Evolutionary conservation across 805 yeast genomes (phyloP).

Genomic region (Kazachstania bromeliacearum): DNA sequence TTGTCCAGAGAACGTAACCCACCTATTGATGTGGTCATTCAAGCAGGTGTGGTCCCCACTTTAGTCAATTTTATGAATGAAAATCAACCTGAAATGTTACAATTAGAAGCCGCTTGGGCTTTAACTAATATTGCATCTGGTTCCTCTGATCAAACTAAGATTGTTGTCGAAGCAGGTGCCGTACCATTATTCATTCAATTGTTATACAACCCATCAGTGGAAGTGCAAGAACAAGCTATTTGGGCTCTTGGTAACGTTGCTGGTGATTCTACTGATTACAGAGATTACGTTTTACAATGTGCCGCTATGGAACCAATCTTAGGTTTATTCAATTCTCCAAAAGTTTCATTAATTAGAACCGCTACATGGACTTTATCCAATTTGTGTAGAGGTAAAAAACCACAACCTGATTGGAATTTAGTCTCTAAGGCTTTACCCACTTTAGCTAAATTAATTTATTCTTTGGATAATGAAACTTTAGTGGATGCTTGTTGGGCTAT

Average conservation of each 20-base stretch:
- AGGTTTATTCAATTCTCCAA: slow-evolving; percentile 65
- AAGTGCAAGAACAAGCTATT: slow-evolving; percentile 96
- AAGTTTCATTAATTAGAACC: slow-evolving; percentile 85
- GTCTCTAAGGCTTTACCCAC: slow-evolving; percentile 87
- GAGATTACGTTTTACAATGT: slow-evolving; percentile 80
- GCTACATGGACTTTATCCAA: slow-evolving; percentile 98
- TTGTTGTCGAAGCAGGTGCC: slow-evolving; percentile 88
- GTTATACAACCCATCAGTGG: slow-evolving; percentile 69
- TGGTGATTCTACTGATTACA: slow-evolving; percentile 84
- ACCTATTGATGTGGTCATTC: slow-evolving; percentile 88
- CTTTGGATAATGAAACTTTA: slow-evolving; percentile 85
- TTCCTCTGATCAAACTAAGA: slow-evolving; percentile 74
- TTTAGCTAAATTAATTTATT: slow-evolving; percentile 80
- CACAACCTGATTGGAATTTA: slow-evolving; percentile 90
- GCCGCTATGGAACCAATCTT: slow-evolving; percentile 87
- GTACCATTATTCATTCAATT: slow-evolving; percentile 84
- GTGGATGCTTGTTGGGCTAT: slow-evolving; percentile 99
- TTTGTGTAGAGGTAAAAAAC: slow-evolving; percentile 91
- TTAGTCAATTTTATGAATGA: slow-evolving; percentile 76
- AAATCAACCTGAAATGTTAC: slow-evolving; percentile 75
- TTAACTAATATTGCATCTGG: slow-evolving; percentile 97
- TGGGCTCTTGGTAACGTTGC: slow-evolving; percentile 99
- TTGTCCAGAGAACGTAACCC: slow-evolving; percentile 92
- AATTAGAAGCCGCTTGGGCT: slow-evolving; percentile 99
- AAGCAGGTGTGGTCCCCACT: slow-evolving; percentile 87